Evolutionary conservation across 805 yeast species (phyloP), one percentile per base, ranked within the genome.

Genomic region (Zygosaccharomyces kombuchaensis): DNA sequence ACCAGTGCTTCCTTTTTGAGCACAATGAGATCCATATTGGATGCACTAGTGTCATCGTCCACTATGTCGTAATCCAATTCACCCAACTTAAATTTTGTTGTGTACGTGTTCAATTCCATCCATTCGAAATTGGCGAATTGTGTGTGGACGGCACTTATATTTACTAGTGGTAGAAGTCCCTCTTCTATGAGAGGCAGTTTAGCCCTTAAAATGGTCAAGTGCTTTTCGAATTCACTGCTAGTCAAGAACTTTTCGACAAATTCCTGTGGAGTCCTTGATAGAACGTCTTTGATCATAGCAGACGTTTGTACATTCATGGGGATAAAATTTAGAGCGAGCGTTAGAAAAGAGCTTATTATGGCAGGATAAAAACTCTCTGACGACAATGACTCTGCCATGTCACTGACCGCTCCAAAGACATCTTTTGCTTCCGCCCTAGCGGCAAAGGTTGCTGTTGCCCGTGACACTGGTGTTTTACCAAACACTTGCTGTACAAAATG

Each of bases 121-220:
- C 89, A 69, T 50, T 84, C 86, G 44, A 75, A 77, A 47, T 76
- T 70, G 0, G 95, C 93, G 56, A 82, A 77, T 31, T 76, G 76
- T 0, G 84, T 80, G 54, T 85, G 84, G 23, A 81, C 74, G 8
- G 82, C 69, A 10, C 82, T 70, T 9, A 87, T 54, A 44, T 78
- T 73, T 32, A 88, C 63, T 47, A 82, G 80, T 1, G 91, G 82
- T 1, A 74, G 62, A 13, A 87, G 62, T 1, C 80, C 66, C 29
- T 74, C 70, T 7, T 59, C 48, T n/a, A 67, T 57, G 2, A 74
- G 59, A 0, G 98, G 98, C 50, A 87, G 76, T 57, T 90, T 88
- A 0, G 93, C 83, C 50, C 82, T 73, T 1, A 87, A 67, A 22
- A 87, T 27, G 6, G 55, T 50, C 3, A 71, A 52, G 34, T 66